Conservation (phyloP, 768 basidiomycete genomes). For the Suillus lakei region DNA sequence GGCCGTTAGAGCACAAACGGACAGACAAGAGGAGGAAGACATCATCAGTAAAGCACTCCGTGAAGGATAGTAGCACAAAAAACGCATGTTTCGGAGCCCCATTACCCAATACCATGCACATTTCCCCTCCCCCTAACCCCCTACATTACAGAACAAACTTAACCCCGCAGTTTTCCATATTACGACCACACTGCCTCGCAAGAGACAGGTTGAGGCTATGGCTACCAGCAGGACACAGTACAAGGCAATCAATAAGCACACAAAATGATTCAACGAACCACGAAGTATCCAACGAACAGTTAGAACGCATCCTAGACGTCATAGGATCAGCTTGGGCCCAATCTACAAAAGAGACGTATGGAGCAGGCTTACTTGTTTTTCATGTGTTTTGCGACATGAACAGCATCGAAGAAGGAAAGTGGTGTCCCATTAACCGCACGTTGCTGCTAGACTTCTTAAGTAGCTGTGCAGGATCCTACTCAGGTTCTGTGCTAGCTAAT, state of each 20-base stretch:
- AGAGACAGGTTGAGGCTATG: constrained; percentile 2
- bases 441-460: constrained; percentile 20
- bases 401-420: constrained; percentile 13
- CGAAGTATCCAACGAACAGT: too few relatives aligned
- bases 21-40: too few relatives aligned
- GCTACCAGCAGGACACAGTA: not conserved
- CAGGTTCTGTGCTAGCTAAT: constrained; percentile 12
- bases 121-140: too few relatives aligned
- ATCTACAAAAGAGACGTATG: constrained; percentile 15
- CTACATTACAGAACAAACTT: too few relatives aligned
- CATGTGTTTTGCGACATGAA: constrained; percentile 23
- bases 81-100: too few relatives aligned
- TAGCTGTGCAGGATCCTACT: constrained; percentile 13
- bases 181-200: constrained; percentile 13
- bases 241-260: too few relatives aligned
- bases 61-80: too few relatives aligned
- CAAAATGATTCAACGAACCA: too few relatives aligned
- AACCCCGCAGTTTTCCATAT: not conserved
- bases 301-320: not conserved
- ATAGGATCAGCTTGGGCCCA: constrained; percentile 10
- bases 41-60: too few relatives aligned
- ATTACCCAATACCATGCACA: too few relatives aligned
- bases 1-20: too few relatives aligned
- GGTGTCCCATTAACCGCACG: constrained; percentile 11
- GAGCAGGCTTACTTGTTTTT: constrained; percentile 22